Conservation (phyloP, 2,329 filamentous ascomycete genomes). For the Emergomyces orientalis region DNA sequence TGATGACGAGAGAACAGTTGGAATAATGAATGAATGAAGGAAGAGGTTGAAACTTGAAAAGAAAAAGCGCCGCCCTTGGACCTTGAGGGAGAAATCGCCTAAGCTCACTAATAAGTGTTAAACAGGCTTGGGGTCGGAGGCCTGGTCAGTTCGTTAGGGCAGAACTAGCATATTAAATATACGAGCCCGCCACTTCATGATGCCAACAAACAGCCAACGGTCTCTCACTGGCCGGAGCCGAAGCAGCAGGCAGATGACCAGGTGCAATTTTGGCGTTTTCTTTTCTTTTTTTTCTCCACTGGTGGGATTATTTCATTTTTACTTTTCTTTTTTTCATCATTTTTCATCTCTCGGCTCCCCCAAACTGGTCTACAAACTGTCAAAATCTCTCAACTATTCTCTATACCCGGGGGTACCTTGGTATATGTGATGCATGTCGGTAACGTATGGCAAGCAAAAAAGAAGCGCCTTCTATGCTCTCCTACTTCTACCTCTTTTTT, state of each 20-base stretch:
- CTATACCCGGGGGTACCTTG: no score
- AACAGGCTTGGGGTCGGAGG: background rate
- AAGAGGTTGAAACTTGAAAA: background rate
- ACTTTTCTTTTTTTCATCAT: background rate
- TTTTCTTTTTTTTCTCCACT: slow-evolving; percentile 4
- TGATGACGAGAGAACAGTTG: background rate
- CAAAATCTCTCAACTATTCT: background rate
- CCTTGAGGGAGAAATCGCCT: background rate
- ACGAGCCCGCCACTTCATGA: background rate
- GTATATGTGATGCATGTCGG: no score
- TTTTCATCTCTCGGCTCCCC: background rate
- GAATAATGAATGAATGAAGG: background rate
- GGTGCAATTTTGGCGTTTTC: background rate
- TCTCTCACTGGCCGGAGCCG: background rate
- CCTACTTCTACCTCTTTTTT: no score
- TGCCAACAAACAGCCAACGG: background rate
- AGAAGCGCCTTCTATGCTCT: no score
- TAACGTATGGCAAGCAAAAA: background rate
- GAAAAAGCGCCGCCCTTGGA: background rate
- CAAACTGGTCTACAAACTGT: background rate
- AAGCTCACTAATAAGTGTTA: background rate
- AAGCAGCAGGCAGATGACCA: slow-evolving; percentile 7
- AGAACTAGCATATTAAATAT: background rate
- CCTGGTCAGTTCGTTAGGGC: background rate
- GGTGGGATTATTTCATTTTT: background rate